Conservation (phyloP, 352 stramenopile genomes). For the Phytophthora pseudosyringae region DNA sequence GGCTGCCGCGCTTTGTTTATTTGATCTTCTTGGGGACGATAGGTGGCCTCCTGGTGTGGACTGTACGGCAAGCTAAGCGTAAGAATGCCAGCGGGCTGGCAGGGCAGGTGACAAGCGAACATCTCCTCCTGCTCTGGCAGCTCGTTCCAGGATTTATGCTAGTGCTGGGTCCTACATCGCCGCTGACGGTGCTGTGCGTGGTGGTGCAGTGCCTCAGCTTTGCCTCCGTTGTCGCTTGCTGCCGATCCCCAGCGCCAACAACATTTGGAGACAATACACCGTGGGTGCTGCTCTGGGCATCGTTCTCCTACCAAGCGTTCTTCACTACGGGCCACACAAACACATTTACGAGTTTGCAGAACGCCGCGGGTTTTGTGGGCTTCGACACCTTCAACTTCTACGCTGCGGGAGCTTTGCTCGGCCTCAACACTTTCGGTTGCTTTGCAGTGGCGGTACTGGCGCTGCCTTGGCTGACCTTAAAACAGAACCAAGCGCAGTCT, state of each 20-base stretch:
- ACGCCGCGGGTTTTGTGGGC: conserved; percentile 88
- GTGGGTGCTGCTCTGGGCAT: conserved; percentile 70
- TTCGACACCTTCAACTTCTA: conserved; percentile 90
- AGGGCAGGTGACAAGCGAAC: conserved; percentile 3
- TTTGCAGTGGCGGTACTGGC: conserved; percentile 56
- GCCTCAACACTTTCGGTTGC: conserved; percentile 89
- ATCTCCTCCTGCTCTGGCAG: conserved; percentile 50
- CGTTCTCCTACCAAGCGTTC: conserved; percentile 72
- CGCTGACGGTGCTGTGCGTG: conserved; percentile 55
- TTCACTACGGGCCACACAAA: conserved; percentile 91
- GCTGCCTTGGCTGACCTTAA: conserved; percentile 41
- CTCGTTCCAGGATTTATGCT: conserved; percentile 60
- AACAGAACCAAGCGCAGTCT: neutral
- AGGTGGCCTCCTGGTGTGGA: conserved; percentile 18
- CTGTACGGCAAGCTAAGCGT: conserved; percentile 10
- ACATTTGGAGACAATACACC: conserved; percentile 24
- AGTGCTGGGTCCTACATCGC: conserved; percentile 71
- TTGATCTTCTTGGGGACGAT: conserved; percentile 39
- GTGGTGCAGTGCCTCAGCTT: conserved; percentile 59
- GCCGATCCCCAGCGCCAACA: conserved; percentile 8
- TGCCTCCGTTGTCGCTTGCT: conserved; percentile 34
- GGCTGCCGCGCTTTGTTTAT: conserved; percentile 67
- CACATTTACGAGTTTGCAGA: conserved; percentile 92
- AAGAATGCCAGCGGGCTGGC: neutral
- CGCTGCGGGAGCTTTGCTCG: conserved; percentile 73